Conservation (phyloP, 805 yeast genomes). For the Candida glaebosa region DNA sequence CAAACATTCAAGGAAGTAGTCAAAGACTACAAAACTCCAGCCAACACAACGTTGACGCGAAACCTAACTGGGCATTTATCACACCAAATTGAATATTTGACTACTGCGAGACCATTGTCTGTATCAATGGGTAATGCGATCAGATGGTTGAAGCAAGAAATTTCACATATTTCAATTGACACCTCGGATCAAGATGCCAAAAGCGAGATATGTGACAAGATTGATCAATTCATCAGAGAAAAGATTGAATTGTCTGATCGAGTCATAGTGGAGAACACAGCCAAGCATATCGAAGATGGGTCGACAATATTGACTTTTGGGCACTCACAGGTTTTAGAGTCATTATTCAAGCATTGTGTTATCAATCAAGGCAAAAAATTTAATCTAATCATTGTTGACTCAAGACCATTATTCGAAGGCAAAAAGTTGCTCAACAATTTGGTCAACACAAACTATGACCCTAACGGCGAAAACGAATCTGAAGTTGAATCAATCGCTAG, state of each 20-base stretch:
- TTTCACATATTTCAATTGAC: slow-evolving; percentile 76
- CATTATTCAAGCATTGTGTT: slow-evolving; percentile 66
- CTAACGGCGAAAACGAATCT: slow-evolving; percentile 13
- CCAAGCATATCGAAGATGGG: slow-evolving; percentile 69
- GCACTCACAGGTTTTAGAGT: slow-evolving; percentile 76
- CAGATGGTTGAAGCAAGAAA: slow-evolving; percentile 94
- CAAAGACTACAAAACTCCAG: slow-evolving; percentile 77
- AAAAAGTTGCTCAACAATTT: slow-evolving; percentile 67
- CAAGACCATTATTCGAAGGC: slow-evolving; percentile 94
- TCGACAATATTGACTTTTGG: slow-evolving; percentile 86
- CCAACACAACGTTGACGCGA: slow-evolving; percentile 79
- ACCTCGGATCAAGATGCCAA: slow-evolving; percentile 68
- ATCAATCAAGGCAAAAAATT: slow-evolving; percentile 60
- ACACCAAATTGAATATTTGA: slow-evolving; percentile 89
- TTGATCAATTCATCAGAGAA: slow-evolving; percentile 80
- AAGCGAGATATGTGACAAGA: slow-evolving; percentile 54
- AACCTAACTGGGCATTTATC: slow-evolving; percentile 84
- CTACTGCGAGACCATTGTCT: slow-evolving; percentile 85
- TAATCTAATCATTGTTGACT: slow-evolving; percentile 83
- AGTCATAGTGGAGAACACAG: slow-evolving; percentile 78
- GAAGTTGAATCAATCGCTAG: slow-evolving; percentile 16
- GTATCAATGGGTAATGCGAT: slow-evolving; percentile 97
- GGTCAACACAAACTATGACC: slow-evolving; percentile 36
- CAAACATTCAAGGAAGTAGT: slow-evolving; percentile 80
- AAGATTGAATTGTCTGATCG: slow-evolving; percentile 79